Percentiles rank a stretch among this genome's conserved stretches.
phyloP scores from a whole-genome alignment of 371 early-diverging fungal species.

The Mortierella sp. region DNA sequence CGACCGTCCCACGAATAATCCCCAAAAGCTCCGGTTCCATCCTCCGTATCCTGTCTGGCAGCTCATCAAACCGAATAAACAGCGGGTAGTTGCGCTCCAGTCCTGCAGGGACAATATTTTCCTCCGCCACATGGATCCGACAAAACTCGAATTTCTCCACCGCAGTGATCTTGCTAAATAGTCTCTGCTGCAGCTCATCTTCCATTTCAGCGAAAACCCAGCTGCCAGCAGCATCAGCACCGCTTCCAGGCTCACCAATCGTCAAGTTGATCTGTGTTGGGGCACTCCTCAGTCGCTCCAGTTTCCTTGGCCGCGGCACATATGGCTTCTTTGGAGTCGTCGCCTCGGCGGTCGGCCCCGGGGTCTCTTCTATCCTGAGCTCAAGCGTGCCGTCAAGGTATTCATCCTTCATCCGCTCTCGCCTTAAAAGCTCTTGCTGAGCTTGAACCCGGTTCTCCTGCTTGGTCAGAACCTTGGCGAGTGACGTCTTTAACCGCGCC shows the following conservation, averaged over 20 bases:
- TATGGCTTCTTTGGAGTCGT: not conserved
- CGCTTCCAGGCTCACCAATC: not conserved
- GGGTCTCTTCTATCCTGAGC: too few relatives aligned
- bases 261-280: not conserved
- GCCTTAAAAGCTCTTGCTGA: not conserved
- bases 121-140: conserved; percentile 64
- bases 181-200: not conserved
- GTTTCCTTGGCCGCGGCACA: not conserved
- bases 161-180: conserved; percentile 13
- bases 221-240: not conserved
- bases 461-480: conserved; percentile 18
- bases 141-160: conserved; percentile 63
- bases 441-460: conserved; percentile 3
- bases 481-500: conserved; percentile 18
- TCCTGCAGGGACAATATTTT: conserved; percentile 63
- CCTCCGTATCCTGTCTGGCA: conserved; percentile 52
- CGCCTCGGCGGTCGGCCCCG: not conserved
- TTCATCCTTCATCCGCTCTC: not conserved
- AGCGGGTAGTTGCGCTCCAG: conserved; percentile 58
- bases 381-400: not conserved
- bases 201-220: not conserved
- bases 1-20: conserved; percentile 52
- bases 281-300: not conserved
- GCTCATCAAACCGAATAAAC: conserved; percentile 58
- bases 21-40: conserved; percentile 54